A percentile compares a stretch with the other conserved stretches of the same genome.
phyloP scores from a whole-genome alignment of 441 rosid species.

The Populus hybrid region DNA sequence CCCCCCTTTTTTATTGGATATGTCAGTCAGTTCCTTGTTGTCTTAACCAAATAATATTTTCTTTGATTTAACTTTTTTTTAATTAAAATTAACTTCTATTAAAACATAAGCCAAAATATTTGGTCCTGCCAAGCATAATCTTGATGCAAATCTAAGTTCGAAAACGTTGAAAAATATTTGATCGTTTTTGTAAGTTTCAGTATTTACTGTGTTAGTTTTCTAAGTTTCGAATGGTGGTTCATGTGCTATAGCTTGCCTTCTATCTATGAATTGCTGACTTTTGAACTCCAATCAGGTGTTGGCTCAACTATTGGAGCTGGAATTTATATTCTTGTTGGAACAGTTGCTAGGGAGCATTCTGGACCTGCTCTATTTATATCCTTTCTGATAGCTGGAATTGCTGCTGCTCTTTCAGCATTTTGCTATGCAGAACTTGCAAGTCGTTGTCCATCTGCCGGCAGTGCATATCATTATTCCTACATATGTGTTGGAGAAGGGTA shows the following conservation, averaged over 20 bases:
- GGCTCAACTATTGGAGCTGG: conserved; percentile 99
- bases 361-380: conserved; percentile 92
- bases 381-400: conserved; percentile 89
- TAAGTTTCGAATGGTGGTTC: background rate
- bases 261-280: background rate
- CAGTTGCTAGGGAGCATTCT: conserved; percentile 97
- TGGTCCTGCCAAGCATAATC: background rate
- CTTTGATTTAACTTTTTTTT: background rate
- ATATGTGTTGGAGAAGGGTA: conserved; percentile 98
- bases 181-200: background rate
- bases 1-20: background rate
- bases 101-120: background rate
- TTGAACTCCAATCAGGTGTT: conserved; percentile 50
- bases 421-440: conserved; percentile 98
- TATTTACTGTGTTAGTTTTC: background rate
- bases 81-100: background rate
- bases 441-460: conserved; percentile 98
- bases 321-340: conserved; percentile 95
- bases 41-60: background rate
- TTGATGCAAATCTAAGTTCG: background rate
- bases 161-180: background rate
- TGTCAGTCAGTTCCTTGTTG: background rate
- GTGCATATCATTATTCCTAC: conserved; percentile 96
- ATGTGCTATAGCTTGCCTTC: conserved; percentile 1
- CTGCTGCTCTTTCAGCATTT: conserved; percentile 92